A percentile compares a stretch with the other conserved stretches of the same genome.
phyloP scores from a whole-genome alignment of 1,139 yeast species.

The Suhomyces guaymorum region DNA sequence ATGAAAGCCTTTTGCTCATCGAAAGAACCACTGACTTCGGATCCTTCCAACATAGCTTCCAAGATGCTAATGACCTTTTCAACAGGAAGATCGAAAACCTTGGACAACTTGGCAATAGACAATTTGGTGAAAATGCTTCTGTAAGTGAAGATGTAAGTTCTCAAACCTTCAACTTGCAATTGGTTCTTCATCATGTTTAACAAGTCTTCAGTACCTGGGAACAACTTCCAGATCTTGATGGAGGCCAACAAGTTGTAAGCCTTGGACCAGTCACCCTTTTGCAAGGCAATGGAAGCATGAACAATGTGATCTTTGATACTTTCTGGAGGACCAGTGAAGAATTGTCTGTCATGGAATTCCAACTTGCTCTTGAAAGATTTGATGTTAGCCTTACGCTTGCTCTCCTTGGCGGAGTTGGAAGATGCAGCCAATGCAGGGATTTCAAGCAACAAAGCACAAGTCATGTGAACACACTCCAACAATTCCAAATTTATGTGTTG shows the following conservation, averaged over 20 bases:
- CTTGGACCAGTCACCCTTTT: slow-evolving; percentile 86
- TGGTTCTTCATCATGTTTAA: slow-evolving; percentile 71
- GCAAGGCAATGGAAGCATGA: slow-evolving; percentile 89
- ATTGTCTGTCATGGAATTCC: slow-evolving; percentile 92
- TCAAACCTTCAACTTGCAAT: slow-evolving; percentile 85
- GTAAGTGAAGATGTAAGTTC: slow-evolving; percentile 86
- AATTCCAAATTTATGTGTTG: slow-evolving; percentile 96
- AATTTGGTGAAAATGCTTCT: slow-evolving; percentile 75
- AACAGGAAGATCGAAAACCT: slow-evolving; percentile 63
- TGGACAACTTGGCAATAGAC: slow-evolving; percentile 65
- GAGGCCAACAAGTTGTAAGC: slow-evolving; percentile 71
- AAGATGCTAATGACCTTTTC: slow-evolving; percentile 62
- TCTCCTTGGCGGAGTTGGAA: slow-evolving; percentile 48
- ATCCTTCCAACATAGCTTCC: slow-evolving; percentile 71
- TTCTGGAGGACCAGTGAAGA: slow-evolving; percentile 97
- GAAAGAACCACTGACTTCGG: slow-evolving; percentile 68
- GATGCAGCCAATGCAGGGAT: slow-evolving; percentile 76
- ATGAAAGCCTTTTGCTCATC: slow-evolving; percentile 59
- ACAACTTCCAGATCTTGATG: slow-evolving; percentile 86
- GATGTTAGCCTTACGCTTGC: slow-evolving; percentile 64
- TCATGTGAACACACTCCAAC: slow-evolving; percentile 90
- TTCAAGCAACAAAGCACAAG: slow-evolving; percentile 86
- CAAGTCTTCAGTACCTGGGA: slow-evolving; percentile 67
- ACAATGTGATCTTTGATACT: slow-evolving; percentile 91
- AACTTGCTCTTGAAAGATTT: slow-evolving; percentile 90